Percentiles rank a stretch among this genome's conserved stretches.
Conservation (phyloP, 2,329 filamentous ascomycete genomes). For the Ceratocystis smalleyi region DNA sequence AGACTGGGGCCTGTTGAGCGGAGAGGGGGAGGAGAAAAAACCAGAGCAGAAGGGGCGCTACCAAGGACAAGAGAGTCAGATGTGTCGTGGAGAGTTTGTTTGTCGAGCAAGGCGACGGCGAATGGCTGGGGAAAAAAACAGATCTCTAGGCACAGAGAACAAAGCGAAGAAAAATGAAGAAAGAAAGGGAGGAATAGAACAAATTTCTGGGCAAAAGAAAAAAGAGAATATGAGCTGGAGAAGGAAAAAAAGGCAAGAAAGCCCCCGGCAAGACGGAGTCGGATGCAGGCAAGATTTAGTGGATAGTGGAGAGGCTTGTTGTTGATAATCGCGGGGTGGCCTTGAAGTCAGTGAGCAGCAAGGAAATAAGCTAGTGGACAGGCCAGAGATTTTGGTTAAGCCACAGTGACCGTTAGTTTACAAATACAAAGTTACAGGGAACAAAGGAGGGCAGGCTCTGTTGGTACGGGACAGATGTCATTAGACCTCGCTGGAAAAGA, state of each 20-base stretch:
- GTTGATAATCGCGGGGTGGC: constrained; percentile 12
- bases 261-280: neutral
- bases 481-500: neutral
- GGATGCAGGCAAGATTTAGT: constrained; percentile 2
- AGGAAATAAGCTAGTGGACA: constrained; percentile 1
- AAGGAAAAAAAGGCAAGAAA: neutral
- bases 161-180: neutral
- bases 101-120: neutral
- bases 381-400: neutral
- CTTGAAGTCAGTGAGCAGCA: neutral
- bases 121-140: neutral
- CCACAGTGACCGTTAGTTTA: neutral
- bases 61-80: neutral
- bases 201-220: neutral
- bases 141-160: no score
- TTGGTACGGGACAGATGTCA: constrained; percentile 9
- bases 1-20: neutral
- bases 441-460: neutral
- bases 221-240: constrained; percentile 1
- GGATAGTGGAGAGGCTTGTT: neutral
- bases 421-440: neutral
- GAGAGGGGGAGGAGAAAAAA: neutral
- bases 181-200: neutral
- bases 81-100: neutral
- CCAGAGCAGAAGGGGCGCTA: neutral